These are phyloP conservation scores for Omphalea diandra DNA, from an alignment of 441 rosid species.

Conservation along the genomic window DNA sequence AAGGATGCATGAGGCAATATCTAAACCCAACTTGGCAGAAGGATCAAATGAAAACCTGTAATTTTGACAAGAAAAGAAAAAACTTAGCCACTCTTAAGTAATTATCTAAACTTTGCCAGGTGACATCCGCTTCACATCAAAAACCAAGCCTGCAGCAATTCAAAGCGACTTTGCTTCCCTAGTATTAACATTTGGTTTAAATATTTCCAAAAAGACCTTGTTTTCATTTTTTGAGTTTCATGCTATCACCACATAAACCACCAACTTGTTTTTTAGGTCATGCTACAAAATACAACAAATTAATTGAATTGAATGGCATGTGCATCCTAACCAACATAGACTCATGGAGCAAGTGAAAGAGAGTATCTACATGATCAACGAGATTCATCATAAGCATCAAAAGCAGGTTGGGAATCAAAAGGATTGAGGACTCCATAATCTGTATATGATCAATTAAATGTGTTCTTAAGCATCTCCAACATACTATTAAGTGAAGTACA, in stretches of 20 bases:
- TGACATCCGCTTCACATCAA: not conserved
- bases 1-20: conserved; percentile 86
- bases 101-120: not conserved
- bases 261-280: not conserved
- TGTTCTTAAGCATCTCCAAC: not conserved
- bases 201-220: not conserved
- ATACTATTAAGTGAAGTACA: not conserved
- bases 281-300: not conserved
- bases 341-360: not conserved
- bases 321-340: not conserved
- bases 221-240: not conserved
- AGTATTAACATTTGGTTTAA: not conserved
- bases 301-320: not conserved
- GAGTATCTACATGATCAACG: not conserved
- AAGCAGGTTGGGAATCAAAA: not conserved
- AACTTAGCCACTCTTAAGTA: conserved; percentile 2
- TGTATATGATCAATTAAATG: not conserved
- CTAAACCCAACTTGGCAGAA: conserved; percentile 70
- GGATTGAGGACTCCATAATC: too few relatives aligned
- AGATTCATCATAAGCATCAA: not conserved
- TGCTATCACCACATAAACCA: not conserved
- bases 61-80: conserved; percentile 27
- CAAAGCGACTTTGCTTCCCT: not conserved
- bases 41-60: conserved; percentile 92
- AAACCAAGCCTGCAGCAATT: not conserved